Conservation (phyloP, 257 asterid species). For the Ocimum tenuiflorum region DNA sequence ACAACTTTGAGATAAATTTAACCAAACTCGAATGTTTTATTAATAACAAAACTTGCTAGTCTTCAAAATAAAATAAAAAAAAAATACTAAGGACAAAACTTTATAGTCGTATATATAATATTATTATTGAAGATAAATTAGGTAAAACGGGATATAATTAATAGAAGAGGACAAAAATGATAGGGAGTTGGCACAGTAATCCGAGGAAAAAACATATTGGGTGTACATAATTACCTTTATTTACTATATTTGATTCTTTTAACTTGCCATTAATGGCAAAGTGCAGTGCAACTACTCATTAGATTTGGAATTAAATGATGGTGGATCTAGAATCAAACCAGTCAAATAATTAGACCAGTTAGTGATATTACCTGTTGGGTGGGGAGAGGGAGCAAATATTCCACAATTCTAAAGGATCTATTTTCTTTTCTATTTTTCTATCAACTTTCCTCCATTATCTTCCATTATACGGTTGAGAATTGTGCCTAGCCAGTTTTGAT, state of each 20-base stretch:
- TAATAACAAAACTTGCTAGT: too few species aligned
- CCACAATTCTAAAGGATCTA: not conserved
- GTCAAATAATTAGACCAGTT: not conserved
- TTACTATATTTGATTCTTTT: not conserved
- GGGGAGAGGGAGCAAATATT: constrained; percentile 5
- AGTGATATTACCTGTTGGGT: not conserved
- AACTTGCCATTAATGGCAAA: constrained; percentile 18
- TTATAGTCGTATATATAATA: too few species aligned
- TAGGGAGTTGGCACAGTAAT: not conserved
- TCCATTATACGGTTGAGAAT: not conserved
- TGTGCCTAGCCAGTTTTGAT: too few species aligned
- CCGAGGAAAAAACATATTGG: not conserved
- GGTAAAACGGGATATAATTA: too few species aligned
- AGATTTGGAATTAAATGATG: constrained; percentile 9
- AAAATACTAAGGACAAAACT: too few species aligned
- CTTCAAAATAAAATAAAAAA: too few species aligned
- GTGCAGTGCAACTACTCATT: constrained; percentile 7
- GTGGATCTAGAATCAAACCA: constrained; percentile 16
- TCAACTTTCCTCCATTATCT: not conserved
- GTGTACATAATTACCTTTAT: not conserved
- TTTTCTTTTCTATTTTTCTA: not conserved
- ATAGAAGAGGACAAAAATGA: too few species aligned
- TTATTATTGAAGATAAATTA: too few species aligned
- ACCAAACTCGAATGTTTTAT: too few species aligned
- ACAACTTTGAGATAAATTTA: too few species aligned